Conservation (phyloP, 2,329 filamentous ascomycete genomes). For the Pestalotiopsis fici region DNA sequence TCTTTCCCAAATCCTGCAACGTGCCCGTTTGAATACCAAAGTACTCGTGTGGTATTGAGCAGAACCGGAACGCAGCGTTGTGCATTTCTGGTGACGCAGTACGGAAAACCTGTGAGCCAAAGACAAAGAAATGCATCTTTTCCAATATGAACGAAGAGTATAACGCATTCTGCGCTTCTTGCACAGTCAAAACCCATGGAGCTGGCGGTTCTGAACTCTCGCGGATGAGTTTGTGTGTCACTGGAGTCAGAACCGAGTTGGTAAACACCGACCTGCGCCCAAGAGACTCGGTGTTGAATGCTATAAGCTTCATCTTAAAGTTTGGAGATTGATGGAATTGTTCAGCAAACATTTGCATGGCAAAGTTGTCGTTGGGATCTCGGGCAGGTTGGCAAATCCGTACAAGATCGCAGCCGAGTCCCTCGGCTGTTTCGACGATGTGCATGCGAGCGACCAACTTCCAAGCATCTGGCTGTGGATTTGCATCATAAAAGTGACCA, state of each 20-base stretch:
- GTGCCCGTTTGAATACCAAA: background rate
- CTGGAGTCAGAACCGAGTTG: slow-evolving; percentile 1
- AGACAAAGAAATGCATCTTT: background rate
- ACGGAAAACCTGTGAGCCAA: background rate
- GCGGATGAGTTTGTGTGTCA: background rate
- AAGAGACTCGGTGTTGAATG: background rate
- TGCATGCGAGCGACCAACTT: background rate
- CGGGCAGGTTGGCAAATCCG: slow-evolving; percentile 2
- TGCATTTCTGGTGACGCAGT: background rate
- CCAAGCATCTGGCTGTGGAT: background rate
- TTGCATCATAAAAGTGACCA: background rate
- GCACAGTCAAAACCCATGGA: background rate
- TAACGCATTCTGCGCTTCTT: background rate
- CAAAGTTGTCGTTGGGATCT: background rate
- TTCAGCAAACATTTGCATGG: background rate
- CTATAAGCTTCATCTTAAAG: background rate
- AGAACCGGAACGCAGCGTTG: background rate
- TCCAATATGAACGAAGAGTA: background rate
- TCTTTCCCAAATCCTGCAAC: background rate
- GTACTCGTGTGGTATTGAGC: background rate
- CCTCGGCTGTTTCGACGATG: background rate
- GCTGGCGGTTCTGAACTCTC: background rate
- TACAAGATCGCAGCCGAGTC: background rate
- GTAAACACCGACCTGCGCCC: background rate
- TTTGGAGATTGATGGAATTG: background rate